Base-by-base conservation (phyloP, 371 early-diverging fungal genomes). In the Syncephalastrum sp. region DNA sequence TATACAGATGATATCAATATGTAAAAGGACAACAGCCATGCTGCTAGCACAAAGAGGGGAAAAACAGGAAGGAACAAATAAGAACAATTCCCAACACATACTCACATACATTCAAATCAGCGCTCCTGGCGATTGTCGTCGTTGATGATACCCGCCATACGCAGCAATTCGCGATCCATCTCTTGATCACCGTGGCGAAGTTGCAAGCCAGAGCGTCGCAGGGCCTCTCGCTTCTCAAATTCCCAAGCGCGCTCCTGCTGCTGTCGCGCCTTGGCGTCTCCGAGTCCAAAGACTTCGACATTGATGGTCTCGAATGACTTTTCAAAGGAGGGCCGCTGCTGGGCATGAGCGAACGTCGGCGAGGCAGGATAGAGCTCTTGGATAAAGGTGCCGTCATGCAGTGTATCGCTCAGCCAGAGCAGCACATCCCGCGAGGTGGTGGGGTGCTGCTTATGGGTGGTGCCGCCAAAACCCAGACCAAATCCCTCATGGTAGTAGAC, bases 221-320 rank as follows among this genome's bases (percentile, higher is more conserved):
- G 55, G 12, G 82, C 82, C 38, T 84, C 85, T 3, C 74, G 57
- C 25, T 70, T 72, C 51, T 86, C 87, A 75, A 85, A 86, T 16
- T 71, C 62, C 85, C 84, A 84, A 6, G 81, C 83, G 19, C 63
- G 71, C 47, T 69, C 57, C 44, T 85, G 83, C 25, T 59, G 33
- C 16, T 59, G 65, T 41, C 68, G 68, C 33, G 75, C 79, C 21
- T 72, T 75, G 17, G 72, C 68, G 12, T 69, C 75, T 2, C 84
- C 85, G 17, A 85, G 49, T 0, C 85, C 87, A 74, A 84, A 79
- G 0, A 83, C 87, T 50, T 87, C 85, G 23, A 85, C 74, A 44
- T 77, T 75, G 1, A 77, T 68, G 0, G 79, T 71, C 27, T 86
- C 83, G 69, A 84, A 81, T 4, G 56, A 47, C 14, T 56, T 57